A percentile compares a stretch with the other conserved stretches of the same genome.
Evolutionary conservation across 208 protist species (phyloP).

Genomic region (Borovskyia barvae): DNA sequence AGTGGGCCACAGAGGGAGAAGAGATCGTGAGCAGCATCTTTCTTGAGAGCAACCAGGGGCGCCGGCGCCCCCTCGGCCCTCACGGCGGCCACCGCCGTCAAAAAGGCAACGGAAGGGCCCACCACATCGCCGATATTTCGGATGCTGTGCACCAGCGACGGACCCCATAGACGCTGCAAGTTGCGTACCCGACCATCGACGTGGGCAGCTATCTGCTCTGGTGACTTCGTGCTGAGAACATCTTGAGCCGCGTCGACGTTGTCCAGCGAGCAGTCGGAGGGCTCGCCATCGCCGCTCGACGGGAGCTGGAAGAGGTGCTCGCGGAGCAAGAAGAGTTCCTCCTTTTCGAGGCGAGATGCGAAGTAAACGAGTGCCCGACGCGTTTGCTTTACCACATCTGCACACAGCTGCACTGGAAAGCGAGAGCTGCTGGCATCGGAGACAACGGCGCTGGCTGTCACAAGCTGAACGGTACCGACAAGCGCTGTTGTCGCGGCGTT

Average conservation of each 20-base stretch:
- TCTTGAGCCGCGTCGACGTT: constrained; percentile 11
- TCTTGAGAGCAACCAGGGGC: constrained; percentile 45
- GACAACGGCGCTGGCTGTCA: constrained; percentile 39
- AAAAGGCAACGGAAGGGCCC: constrained; percentile 40
- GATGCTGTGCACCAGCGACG: constrained; percentile 51
- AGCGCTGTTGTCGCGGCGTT: constrained; percentile 49
- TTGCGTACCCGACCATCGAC: constrained; percentile 29
- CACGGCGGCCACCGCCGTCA: constrained; percentile 44
- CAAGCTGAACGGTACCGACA: constrained; percentile 47
- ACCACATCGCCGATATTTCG: constrained; percentile 48
- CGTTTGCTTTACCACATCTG: constrained; percentile 68
- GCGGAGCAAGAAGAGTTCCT: constrained; percentile 20
- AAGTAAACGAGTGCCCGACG: constrained; percentile 56
- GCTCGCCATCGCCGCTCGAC: neutral
- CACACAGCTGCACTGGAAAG: constrained; percentile 65
- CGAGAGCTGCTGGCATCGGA: constrained; percentile 47
- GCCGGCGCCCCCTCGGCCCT: constrained; percentile 33
- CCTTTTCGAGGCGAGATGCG: constrained; percentile 34
- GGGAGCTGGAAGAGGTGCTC: constrained; percentile 3
- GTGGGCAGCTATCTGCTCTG: constrained; percentile 13
- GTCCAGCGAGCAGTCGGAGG: neutral
- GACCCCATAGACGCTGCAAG: constrained; percentile 45
- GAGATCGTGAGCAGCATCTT: constrained; percentile 53
- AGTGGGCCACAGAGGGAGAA: constrained; percentile 28
- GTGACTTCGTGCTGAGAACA: constrained; percentile 5